Conservation (phyloP, 2,329 filamentous ascomycete species). For the Gyromitra esculenta region DNA sequence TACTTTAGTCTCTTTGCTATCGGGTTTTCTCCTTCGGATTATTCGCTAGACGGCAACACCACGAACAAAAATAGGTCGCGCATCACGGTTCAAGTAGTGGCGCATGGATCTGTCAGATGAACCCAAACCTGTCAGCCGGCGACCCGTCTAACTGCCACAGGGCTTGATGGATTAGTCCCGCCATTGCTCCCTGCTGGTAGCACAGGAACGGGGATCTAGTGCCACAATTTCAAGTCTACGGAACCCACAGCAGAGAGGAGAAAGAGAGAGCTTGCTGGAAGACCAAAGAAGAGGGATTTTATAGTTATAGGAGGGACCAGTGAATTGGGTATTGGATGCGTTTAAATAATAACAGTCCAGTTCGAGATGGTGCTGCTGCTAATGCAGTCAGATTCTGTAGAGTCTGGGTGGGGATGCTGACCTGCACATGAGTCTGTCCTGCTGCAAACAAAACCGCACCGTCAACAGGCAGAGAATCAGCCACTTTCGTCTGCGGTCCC, state of each 20-base stretch:
- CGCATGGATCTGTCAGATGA: slow-evolving; percentile 19
- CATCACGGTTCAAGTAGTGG: not conserved
- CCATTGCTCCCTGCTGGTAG: not conserved
- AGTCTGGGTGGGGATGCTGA: slow-evolving; percentile 2
- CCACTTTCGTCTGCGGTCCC: not conserved
- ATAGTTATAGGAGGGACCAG: not conserved
- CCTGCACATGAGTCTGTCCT: not conserved
- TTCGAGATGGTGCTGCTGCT: slow-evolving; percentile 3
- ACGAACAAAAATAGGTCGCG: not conserved
- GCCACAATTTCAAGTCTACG: not conserved
- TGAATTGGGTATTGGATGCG: not conserved
- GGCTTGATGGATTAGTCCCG: not conserved
- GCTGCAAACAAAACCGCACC: not conserved
- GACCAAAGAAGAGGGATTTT: slow-evolving; percentile 1
- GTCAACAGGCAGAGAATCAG: not conserved
- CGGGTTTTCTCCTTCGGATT: not conserved
- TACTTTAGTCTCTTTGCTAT: not conserved
- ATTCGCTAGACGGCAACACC: not conserved
- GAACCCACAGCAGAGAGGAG: not conserved
- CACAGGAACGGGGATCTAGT: slow-evolving; percentile 1
- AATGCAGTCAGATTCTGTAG: slow-evolving; percentile 34
- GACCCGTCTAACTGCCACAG: not conserved
- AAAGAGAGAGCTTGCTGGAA: not conserved
- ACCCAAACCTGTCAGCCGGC: slow-evolving; percentile 10
- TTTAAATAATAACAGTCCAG: slow-evolving; percentile 5